These are phyloP conservation scores for Vickermania spadyakhi DNA, from an alignment of 208 protist species.

Conservation along the genomic window DNA sequence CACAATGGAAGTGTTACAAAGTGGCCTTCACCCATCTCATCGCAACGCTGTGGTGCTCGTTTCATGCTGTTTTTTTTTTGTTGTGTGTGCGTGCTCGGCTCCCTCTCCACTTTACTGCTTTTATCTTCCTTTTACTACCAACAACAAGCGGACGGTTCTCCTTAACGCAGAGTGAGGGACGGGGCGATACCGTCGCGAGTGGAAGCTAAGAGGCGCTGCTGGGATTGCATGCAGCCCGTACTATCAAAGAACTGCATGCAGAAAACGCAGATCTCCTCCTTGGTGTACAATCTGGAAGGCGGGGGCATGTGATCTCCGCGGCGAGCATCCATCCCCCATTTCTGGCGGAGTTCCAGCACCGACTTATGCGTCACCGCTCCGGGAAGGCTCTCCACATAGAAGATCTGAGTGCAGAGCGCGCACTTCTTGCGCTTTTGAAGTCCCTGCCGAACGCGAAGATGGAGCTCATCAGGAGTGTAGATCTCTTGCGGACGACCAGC, in stretches of 20 bases:
- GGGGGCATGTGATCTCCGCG: constrained; percentile 80
- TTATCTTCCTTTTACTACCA: too few relatives aligned
- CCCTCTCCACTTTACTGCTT: too few relatives aligned
- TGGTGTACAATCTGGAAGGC: constrained; percentile 88
- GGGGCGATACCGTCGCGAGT: constrained; percentile 79
- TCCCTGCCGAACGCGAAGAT: constrained; percentile 79
- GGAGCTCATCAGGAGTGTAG: constrained; percentile 47
- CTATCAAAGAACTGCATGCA: constrained; percentile 94
- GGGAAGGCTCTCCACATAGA: constrained; percentile 87
- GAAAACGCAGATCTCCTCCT: constrained; percentile 88
- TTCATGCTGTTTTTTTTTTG: too few relatives aligned
- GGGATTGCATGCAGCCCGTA: constrained; percentile 70
- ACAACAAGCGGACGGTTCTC: too few relatives aligned
- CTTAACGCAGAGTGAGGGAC: constrained; percentile 59
- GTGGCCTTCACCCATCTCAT: too few relatives aligned
- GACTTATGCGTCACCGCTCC: constrained; percentile 91
- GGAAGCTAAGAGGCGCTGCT: constrained; percentile 82
- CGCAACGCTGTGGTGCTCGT: too few relatives aligned
- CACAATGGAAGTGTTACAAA: too few relatives aligned
- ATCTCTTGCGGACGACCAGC: constrained; percentile 24
- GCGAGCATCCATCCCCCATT: constrained; percentile 81
- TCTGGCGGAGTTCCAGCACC: constrained; percentile 83
- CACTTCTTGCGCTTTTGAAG: constrained; percentile 89
- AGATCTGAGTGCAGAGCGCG: constrained; percentile 82
- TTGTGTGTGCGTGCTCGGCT: too few relatives aligned